Percentiles rank a stretch among this genome's conserved stretches.
Conservation (phyloP, 495 filamentous ascomycete genomes). For the Hypomontagnella monticulosa region DNA sequence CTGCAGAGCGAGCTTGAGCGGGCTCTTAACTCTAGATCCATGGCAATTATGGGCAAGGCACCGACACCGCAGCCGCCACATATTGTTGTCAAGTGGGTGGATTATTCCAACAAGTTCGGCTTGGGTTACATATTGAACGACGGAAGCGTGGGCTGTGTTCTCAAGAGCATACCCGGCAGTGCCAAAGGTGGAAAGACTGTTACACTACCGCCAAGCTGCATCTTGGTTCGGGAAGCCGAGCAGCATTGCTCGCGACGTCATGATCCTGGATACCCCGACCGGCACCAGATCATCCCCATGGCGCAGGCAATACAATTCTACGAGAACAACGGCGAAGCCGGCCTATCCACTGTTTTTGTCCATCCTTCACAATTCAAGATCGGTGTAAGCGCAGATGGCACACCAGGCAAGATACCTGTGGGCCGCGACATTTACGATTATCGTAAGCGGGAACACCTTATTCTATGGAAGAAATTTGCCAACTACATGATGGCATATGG, state of each 20-base stretch:
- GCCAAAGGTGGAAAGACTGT: conserved; percentile 60
- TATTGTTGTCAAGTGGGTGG: conserved; percentile 90
- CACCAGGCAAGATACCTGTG: conserved; percentile 60
- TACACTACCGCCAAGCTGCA: conserved; percentile 68
- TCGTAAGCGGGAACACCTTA: conserved; percentile 75
- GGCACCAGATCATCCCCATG: conserved; percentile 73
- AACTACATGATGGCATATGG: conserved; percentile 86
- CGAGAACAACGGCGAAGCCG: conserved; percentile 74
- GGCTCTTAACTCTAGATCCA: conserved; percentile 65
- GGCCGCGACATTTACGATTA: conserved; percentile 69
- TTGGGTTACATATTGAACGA: conserved; percentile 87
- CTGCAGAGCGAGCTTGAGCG: conserved; percentile 64
- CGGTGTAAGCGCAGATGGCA: conserved; percentile 60
- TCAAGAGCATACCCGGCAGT: conserved; percentile 62
- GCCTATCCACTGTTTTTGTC: conserved; percentile 71
- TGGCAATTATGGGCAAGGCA: conserved; percentile 56
- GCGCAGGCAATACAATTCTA: conserved; percentile 77
- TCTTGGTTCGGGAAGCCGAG: conserved; percentile 74
- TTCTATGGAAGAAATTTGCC: conserved; percentile 90
- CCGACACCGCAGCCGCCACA: conserved; percentile 55
- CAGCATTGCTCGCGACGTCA: conserved; percentile 66
- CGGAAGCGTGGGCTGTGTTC: conserved; percentile 83
- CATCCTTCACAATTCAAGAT: conserved; percentile 68
- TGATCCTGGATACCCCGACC: conserved; percentile 64
- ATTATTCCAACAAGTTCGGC: conserved; percentile 91